These are phyloP conservation scores for Pneumocystis murina DNA, from an alignment of 1,139 yeast genomes.

Conservation along the genomic window DNA sequence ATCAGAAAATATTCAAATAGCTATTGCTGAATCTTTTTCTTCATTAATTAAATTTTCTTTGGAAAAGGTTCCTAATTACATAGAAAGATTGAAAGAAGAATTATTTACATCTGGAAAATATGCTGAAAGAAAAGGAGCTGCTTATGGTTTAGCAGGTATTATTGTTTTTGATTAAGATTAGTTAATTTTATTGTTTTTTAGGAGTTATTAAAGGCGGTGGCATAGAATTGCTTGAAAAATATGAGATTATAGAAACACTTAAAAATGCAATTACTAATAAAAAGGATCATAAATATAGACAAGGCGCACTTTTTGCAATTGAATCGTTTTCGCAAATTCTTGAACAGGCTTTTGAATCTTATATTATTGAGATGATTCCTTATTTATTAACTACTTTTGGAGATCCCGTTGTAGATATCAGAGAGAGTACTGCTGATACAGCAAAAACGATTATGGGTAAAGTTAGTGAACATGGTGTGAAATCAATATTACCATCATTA, in stretches of 20 bases:
- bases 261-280: conserved; percentile 84
- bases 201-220: conserved; percentile 71
- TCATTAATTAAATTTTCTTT: conserved; percentile 51
- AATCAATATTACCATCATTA: conserved; percentile 80
- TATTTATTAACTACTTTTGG: conserved; percentile 68
- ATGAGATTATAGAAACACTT: conserved; percentile 59
- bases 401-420: conserved; percentile 69
- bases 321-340: conserved; percentile 68
- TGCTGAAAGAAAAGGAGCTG: conserved; percentile 75
- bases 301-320: conserved; percentile 76
- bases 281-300: conserved; percentile 58
- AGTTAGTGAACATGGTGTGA: conserved; percentile 85
- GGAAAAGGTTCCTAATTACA: conserved; percentile 34
- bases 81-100: conserved; percentile 44
- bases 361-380: conserved; percentile 77
- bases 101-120: conserved; percentile 38
- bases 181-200: background rate
- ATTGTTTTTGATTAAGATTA: background rate
- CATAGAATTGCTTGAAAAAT: conserved; percentile 55
- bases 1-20: conserved; percentile 75
- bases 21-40: conserved; percentile 71
- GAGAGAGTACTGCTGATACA: conserved; percentile 78
- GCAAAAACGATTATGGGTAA: conserved; percentile 79
- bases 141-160: conserved; percentile 85
- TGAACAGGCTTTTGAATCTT: conserved; percentile 78